Evolutionary conservation across 2,329 filamentous ascomycete species (phyloP), one percentile per base, ranked within the genome.

Genomic region (Alternaria brassicicola): DNA sequence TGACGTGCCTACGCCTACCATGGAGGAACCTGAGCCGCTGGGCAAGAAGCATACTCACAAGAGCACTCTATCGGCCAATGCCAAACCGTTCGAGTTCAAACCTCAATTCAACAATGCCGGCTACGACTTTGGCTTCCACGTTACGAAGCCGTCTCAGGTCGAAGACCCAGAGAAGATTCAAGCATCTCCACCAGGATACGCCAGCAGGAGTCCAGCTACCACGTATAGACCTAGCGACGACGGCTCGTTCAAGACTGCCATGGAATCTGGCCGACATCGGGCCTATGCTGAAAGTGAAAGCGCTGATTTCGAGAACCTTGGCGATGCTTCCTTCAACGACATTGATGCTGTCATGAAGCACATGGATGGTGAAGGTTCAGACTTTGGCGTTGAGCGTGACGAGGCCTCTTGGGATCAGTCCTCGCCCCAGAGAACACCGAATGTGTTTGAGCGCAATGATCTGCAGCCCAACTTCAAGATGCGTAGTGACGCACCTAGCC

Each of bases 341-440:
- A 93, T 97, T 69, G 93, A 97, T 79, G 92, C 90, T 42, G 88
- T 97, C 51, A 97, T 98, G 92, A 87, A 89, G 64, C 89, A 95
- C 59, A 85, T 97, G 68, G 89, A 92, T 68, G 85, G 88, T 57
- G 86, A 83, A 46, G 87, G 92, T 64, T 90, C 89, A 2, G 88
- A 89, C 50, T 86, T 90, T 74, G 91, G 91, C 12, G 86, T 92
- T 58, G 91, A 92, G 71, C 88, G 88, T 69, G 80, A 79, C 7
- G 75, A 81, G 13, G 80, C 83, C n/a, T 71, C 75, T 41, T 79
- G 76, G 70, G 74, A 75, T 25, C 69, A 73, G 13, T 73, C 72
- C 12, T 75, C 73, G 53, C 68, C 66, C 41, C 67, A 71, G 50
- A 55, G 73, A 67, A 69, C 77, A 59, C 65, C 73, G 52, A 68